phyloP scores from a whole-genome alignment of 768 basidiomycete genomes.

The Rhodotorula sphaerocarpa region DNA sequence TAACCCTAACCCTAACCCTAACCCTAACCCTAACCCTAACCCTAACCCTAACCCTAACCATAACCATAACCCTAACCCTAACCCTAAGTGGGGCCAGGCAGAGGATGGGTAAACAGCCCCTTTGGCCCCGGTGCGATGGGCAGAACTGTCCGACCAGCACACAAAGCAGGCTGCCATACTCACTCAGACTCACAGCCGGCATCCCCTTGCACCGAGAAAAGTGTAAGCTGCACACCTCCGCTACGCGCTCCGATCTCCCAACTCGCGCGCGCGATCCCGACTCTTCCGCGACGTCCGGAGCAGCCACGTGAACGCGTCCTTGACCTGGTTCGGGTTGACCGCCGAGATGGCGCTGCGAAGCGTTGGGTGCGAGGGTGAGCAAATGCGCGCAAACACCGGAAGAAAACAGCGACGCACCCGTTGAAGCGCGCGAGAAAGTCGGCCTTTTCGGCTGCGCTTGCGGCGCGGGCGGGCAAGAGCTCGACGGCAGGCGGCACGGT shows the following conservation, averaged over 20 bases:
- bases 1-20: too few relatives aligned
- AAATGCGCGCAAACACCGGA: background rate
- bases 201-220: background rate
- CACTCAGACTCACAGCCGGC: background rate
- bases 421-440: constrained; percentile 67
- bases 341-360: constrained; percentile 55
- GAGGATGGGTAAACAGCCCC: background rate
- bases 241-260: constrained; percentile 17
- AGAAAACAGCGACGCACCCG: constrained; percentile 51
- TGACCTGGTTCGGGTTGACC: constrained; percentile 68
- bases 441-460: constrained; percentile 51
- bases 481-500: constrained; percentile 70
- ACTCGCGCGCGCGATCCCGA: constrained; percentile 19
- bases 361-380: background rate
- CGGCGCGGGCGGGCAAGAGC: constrained; percentile 51
- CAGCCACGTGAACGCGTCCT: constrained; percentile 55
- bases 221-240: background rate
- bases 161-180: too few relatives aligned
- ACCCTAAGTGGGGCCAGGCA: background rate
- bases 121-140: too few relatives aligned
- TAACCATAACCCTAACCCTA: too few relatives aligned
- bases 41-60: too few relatives aligned
- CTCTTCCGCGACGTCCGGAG: constrained; percentile 32
- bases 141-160: too few relatives aligned
- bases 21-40: too few relatives aligned